Conservation (phyloP, 495 filamentous ascomycete genomes). For the Entonaema liquescens region DNA sequence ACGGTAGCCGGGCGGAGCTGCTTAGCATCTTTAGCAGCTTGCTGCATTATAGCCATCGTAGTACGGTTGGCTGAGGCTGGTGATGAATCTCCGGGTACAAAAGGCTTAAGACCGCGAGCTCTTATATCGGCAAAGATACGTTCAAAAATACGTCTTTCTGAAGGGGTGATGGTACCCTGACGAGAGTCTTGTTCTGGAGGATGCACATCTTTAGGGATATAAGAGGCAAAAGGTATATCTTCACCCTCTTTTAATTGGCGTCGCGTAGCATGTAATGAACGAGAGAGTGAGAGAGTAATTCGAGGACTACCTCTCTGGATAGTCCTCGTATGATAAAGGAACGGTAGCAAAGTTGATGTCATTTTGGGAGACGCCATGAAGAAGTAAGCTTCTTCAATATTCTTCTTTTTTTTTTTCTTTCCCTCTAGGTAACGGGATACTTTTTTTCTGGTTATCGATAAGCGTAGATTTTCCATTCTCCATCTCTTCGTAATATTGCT, state of each 20-base stretch:
- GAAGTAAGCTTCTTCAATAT: neutral
- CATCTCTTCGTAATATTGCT: too few relatives aligned
- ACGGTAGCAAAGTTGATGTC: constrained; percentile 61
- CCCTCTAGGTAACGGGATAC: neutral
- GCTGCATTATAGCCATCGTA: constrained; percentile 48
- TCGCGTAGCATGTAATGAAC: constrained; percentile 31
- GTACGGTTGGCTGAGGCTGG: constrained; percentile 5
- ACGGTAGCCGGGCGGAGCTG: constrained; percentile 23
- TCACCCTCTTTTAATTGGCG: constrained; percentile 29
- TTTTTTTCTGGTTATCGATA: neutral
- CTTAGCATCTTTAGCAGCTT: constrained; percentile 42
- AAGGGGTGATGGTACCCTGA: constrained; percentile 63
- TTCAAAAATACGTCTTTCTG: constrained; percentile 64
- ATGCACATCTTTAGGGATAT: constrained; percentile 31
- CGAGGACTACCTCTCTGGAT: constrained; percentile 52
- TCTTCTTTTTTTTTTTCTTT: neutral
- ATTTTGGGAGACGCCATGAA: constrained; percentile 30
- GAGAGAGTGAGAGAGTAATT: constrained; percentile 23
- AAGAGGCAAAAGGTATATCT: constrained; percentile 52
- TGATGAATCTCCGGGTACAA: neutral
- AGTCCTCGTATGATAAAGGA: constrained; percentile 77
- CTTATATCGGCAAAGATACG: constrained; percentile 67
- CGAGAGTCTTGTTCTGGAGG: neutral
- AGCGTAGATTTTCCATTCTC: neutral
- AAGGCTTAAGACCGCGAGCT: constrained; percentile 40